Conservation (phyloP, 441 rosid species). For the Flueggea neowawraea region DNA sequence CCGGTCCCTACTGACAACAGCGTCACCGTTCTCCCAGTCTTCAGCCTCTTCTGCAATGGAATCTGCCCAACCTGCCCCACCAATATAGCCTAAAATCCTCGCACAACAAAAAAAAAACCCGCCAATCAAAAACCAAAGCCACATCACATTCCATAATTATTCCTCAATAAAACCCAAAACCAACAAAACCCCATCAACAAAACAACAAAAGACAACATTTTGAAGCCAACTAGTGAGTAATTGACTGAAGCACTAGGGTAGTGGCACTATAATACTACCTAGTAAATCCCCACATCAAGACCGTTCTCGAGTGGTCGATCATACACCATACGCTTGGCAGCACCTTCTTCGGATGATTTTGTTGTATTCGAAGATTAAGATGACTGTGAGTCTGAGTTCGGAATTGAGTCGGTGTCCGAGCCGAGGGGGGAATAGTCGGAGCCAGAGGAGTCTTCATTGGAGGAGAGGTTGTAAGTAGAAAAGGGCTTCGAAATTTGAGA, state of each 20-base stretch:
- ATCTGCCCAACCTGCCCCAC: conserved; percentile 86
- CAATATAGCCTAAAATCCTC: conserved; percentile 60
- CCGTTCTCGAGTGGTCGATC: conserved; percentile 69
- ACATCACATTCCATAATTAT: too few relatives aligned
- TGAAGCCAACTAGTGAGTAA: too few relatives aligned
- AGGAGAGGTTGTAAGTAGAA: background rate
- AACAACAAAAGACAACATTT: too few relatives aligned
- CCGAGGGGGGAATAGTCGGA: conserved; percentile 21
- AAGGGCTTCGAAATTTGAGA: conserved; percentile 5
- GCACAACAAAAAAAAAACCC: too few relatives aligned
- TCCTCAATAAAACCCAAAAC: background rate
- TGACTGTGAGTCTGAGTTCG: conserved; percentile 10
- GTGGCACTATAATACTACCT: too few relatives aligned
- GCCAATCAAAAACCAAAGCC: conserved; percentile 4
- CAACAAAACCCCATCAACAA: too few relatives aligned
- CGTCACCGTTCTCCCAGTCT: conserved; percentile 53
- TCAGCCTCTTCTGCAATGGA: conserved; percentile 81
- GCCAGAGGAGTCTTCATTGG: too few relatives aligned
- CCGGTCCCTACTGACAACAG: conserved; percentile 78
- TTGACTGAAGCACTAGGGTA: too few relatives aligned
- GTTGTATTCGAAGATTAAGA: conserved; percentile 21
- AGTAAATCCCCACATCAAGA: conserved; percentile 76
- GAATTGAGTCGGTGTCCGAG: conserved; percentile 29
- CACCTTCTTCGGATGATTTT: conserved; percentile 9
- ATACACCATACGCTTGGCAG: conserved; percentile 20